phyloP scores from a whole-genome alignment of 768 basidiomycete genomes.

The Suillus occidentalis region DNA sequence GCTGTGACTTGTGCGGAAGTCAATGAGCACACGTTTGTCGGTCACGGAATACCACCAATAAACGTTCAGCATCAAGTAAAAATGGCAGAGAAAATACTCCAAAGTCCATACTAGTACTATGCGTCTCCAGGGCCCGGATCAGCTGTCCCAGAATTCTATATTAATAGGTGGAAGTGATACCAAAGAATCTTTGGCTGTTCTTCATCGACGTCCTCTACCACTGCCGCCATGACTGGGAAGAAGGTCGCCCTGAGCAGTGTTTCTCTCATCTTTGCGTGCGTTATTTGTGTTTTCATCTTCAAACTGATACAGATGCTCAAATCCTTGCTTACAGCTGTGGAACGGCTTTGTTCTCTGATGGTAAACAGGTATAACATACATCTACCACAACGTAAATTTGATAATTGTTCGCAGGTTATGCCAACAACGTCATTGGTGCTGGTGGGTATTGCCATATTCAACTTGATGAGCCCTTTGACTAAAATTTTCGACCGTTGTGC shows the following conservation, averaged over 20 bases:
- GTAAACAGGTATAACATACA: constrained; percentile 34
- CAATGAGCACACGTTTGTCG: neutral
- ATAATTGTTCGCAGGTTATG: constrained; percentile 56
- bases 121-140: neutral
- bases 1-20: too few species aligned
- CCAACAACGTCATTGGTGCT: constrained; percentile 75
- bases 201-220: neutral
- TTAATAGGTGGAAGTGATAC: neutral
- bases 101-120: too few species aligned
- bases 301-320: constrained; percentile 6
- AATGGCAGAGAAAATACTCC: neutral
- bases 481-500: constrained; percentile 6
- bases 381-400: neutral
- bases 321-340: constrained; percentile 55
- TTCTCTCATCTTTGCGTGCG: constrained; percentile 85
- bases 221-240: constrained; percentile 5
- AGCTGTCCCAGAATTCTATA: neutral
- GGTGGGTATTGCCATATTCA: constrained; percentile 45
- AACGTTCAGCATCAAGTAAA: neutral
- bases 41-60: neutral
- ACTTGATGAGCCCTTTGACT: neutral
- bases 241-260: constrained; percentile 46
- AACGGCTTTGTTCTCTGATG: constrained; percentile 86
- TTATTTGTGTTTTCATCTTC: constrained; percentile 11
- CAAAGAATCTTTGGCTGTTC: too few species aligned